phyloP scores from a whole-genome alignment of 352 stramenopile genomes.

The Globisporangium paroecandrum region DNA sequence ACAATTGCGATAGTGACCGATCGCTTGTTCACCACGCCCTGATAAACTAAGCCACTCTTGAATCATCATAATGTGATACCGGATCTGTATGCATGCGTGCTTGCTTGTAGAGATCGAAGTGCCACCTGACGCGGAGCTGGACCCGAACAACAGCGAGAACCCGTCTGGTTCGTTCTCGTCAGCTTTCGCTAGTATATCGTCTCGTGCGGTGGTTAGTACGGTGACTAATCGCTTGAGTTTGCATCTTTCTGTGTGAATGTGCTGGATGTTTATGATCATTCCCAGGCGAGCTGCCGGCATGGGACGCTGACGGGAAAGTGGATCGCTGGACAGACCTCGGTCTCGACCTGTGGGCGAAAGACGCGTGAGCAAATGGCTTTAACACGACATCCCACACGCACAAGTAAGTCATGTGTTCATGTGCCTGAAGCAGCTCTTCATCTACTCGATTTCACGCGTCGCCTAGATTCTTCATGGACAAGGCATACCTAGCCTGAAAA shows the following conservation, averaged over 20 bases:
- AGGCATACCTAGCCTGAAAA: not conserved
- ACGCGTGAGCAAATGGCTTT: slow-evolving; percentile 16
- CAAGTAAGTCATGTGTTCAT: not conserved
- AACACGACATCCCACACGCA: not conserved
- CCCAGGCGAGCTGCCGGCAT: slow-evolving; percentile 48
- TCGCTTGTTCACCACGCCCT: not conserved
- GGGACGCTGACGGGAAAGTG: slow-evolving; percentile 52
- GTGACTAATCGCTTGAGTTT: not conserved
- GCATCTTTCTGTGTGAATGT: not conserved
- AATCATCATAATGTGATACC: no score
- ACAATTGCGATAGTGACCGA: not conserved
- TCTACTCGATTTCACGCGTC: not conserved
- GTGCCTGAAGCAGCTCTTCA: not conserved
- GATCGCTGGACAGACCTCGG: slow-evolving; percentile 81
- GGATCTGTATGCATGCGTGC: not conserved
- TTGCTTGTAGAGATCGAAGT: slow-evolving; percentile 64
- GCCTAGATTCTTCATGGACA: not conserved
- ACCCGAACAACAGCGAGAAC: slow-evolving; percentile 53
- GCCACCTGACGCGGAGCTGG: slow-evolving; percentile 46
- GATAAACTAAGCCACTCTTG: not conserved
- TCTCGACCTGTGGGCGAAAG: slow-evolving; percentile 57
- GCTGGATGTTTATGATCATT: slow-evolving; percentile 8
- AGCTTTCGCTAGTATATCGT: not conserved
- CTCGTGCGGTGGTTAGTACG: not conserved
- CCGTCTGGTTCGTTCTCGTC: slow-evolving; percentile 25